Evolutionary conservation across 2,329 filamentous ascomycete species (phyloP).

Genomic region (Bertia moriformis): DNA sequence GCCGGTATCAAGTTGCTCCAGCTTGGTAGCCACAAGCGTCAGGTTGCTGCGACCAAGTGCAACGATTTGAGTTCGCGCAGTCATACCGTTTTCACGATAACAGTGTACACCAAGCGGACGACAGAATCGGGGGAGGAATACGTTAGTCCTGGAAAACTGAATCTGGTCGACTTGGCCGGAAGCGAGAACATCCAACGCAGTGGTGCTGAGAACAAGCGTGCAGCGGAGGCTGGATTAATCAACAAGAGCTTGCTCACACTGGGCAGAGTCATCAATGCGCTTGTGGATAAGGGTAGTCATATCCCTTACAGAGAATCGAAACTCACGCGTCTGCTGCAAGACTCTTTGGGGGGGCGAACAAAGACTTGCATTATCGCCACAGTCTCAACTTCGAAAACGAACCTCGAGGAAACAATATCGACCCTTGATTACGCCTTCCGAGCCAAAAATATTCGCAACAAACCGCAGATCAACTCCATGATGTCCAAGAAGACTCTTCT

Average conservation of each 20-base stretch:
- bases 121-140: slow-evolving; percentile 42
- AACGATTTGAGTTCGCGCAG: slow-evolving; percentile 94
- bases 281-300: slow-evolving; percentile 78
- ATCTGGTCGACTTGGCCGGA: slow-evolving; percentile 88
- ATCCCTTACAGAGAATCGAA: slow-evolving; percentile 91
- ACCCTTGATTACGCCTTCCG: slow-evolving; percentile 95
- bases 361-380: slow-evolving; percentile 99
- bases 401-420: slow-evolving; percentile 94
- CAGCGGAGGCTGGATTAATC: slow-evolving; percentile 87
- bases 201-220: slow-evolving; percentile 94
- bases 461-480: slow-evolving; percentile 84
- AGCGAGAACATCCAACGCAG: slow-evolving; percentile 97
- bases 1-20: slow-evolving; percentile 82
- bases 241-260: slow-evolving; percentile 95
- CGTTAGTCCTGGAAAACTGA: slow-evolving; percentile 81
- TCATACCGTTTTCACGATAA: slow-evolving; percentile 95
- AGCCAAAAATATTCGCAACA: slow-evolving; percentile 96
- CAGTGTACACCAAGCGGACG: slow-evolving; percentile 67
- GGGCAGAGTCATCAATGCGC: slow-evolving; percentile 89
- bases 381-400: slow-evolving; percentile 83
- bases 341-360: slow-evolving; percentile 84
- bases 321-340: slow-evolving; percentile 83
- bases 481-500: slow-evolving; percentile 88
- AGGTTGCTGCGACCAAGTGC: slow-evolving; percentile 99
- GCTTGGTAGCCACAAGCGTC: slow-evolving; percentile 77